Evolutionary conservation across 257 asterid genomes (phyloP).

Genomic region (Solanum dulcamara): DNA sequence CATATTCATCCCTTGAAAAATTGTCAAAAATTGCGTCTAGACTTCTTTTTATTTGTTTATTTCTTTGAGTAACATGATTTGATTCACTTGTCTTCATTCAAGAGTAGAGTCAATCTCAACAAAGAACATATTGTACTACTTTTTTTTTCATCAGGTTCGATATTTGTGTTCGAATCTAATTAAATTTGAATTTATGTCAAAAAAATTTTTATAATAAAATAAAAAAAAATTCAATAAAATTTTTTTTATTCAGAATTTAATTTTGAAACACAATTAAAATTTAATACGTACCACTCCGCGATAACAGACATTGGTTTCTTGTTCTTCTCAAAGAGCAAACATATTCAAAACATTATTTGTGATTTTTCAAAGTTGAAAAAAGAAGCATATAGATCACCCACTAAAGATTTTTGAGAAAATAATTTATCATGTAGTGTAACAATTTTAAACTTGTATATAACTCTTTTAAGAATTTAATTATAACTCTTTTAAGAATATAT

Average conservation of each 20-base stretch:
- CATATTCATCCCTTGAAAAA: neutral
- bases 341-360: neutral
- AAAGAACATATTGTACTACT: neutral
- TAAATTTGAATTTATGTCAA: rapidly evolving
- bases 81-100: neutral
- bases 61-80: neutral
- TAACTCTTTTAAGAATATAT: neutral
- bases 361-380: neutral
- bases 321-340: neutral
- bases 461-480: neutral
- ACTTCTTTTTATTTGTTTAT: neutral
- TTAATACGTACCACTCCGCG: neutral
- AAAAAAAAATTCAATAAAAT: neutral
- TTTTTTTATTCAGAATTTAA: neutral
- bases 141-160: neutral
- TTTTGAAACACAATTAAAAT: neutral
- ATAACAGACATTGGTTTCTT: neutral
- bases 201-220: rapidly evolving
- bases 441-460: neutral
- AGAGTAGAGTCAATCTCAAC: neutral
- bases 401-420: neutral
- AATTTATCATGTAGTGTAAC: neutral
- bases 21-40: neutral
- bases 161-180: rapidly evolving
- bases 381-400: neutral